Base-by-base conservation (phyloP, 2,329 filamentous ascomycete genomes). In the Magnaporthiopsis incrustans region DNA sequence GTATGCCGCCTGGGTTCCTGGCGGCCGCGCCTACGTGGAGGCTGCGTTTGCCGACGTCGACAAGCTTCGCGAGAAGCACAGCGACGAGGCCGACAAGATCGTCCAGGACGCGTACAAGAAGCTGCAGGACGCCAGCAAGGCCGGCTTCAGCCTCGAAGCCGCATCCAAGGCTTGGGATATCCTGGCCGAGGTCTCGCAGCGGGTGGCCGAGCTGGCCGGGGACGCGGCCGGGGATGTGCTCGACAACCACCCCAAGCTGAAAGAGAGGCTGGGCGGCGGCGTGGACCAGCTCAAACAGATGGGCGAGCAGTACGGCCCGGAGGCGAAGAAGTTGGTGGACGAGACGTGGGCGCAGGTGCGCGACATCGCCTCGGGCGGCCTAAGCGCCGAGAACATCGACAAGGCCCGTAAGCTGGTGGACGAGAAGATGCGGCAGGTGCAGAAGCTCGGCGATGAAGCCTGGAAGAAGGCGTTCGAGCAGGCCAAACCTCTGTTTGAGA, bases 271-370 rank as follows among this genome's bases (percentile, higher is more conserved):
- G 11, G 89, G 89, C 18, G 85, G 84, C 14, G 86, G 84, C 68
- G 75, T 90, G 59, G 84, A 90, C 61, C 83, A 89, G 72, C 77
- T 92, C 61, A 89, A 90, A 81, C 74, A 86, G 68, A 81, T 91
- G 74, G 86, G 86, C 32, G 83, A 91, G 18, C 79, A 85, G 65
- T 89, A 89, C 70, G 90, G 90, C 0, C 89, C 89, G 0, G 87
- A 92, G 71, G 89, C 88, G 0, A 90, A 91, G 82, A 87, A 91
- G 80, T 82, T 90, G 73, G 83, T 89, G 6, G 87, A 92, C 64
- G 80, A 88, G 74, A 90, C 89, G 1, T 91, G 88, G 84, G 73
- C 81, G 33, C 82, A 92, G 73, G 77, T 90, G 68, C 81, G 81
- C 68, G 84, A 89, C 56, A 81, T 91, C 60, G 72, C 89, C 64